Conservation (phyloP, 1,139 yeast species). For the Suhomyces bolitotheri region DNA sequence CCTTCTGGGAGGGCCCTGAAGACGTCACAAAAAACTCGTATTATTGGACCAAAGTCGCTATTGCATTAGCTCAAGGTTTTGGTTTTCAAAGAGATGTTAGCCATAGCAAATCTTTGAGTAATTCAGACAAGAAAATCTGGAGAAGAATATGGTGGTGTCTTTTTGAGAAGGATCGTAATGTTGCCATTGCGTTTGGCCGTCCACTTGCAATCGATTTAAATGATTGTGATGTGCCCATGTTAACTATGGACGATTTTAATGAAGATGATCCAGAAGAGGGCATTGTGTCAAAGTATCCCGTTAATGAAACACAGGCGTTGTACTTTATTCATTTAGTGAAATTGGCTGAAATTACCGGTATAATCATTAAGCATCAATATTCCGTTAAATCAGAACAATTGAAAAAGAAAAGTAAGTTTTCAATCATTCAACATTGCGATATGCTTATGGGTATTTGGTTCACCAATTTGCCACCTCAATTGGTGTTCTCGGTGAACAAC, state of each 20-base stretch:
- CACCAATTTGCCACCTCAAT: slow-evolving; percentile 62
- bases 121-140: slow-evolving; percentile 57
- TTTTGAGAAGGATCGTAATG: slow-evolving; percentile 68
- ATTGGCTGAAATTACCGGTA: slow-evolving; percentile 73
- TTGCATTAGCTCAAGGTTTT: slow-evolving; percentile 75
- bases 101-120: slow-evolving; percentile 31
- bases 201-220: slow-evolving; percentile 69
- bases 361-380: slow-evolving; percentile 69
- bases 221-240: slow-evolving; percentile 79
- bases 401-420: slow-evolving; percentile 48
- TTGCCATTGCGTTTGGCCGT: slow-evolving; percentile 76
- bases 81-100: slow-evolving; percentile 66
- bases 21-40: slow-evolving; percentile 72
- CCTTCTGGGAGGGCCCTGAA: slow-evolving; percentile 80
- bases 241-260: slow-evolving; percentile 62
- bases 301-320: slow-evolving; percentile 49
- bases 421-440: slow-evolving; percentile 71
- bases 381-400: slow-evolving; percentile 66
- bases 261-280: slow-evolving; percentile 54
- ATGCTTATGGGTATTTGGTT: slow-evolving; percentile 82
- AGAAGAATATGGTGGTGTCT: slow-evolving; percentile 81
- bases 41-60: slow-evolving; percentile 77
- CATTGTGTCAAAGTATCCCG: slow-evolving; percentile 45
- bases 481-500: slow-evolving; percentile 64
- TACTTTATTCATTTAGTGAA: slow-evolving; percentile 67